Evolutionary conservation across 306 rosid genomes (phyloP), one percentile per base, ranked within the genome.

Genomic region (Hippophae rhamnoides): DNA sequence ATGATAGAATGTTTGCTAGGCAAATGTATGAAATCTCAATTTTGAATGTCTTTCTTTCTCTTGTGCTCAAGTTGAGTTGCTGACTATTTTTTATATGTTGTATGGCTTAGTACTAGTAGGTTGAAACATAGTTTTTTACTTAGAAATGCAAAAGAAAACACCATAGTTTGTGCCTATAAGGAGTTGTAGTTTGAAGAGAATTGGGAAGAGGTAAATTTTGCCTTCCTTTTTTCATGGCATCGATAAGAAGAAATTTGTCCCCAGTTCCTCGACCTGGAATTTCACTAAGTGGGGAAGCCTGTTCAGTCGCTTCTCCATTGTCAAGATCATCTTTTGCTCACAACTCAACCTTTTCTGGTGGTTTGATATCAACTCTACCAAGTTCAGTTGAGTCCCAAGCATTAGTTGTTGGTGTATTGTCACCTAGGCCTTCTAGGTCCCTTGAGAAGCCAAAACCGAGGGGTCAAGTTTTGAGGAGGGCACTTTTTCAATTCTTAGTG

Each of bases 221-320:
- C 5, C 5, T 31, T 31, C 38, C 38, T 31, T 56, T 18, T 18
- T 52, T 13, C 52, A 92, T 87, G 98, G 86, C 89, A 31, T 83
- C 96, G 41, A 83, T 85, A 74, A 69, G 98, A 80, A 83, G 89
- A 83, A 80, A 89, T 9, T 69, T 78, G 78, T 81, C 95, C 60
- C 96, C 96, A 0, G 79, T 90, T 62, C 80, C 92, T 72, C 76
- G 82, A 70, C 72, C 85, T 55, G 89, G 87, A 69, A 61, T 52
- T 51, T 56, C 74, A 50, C 56, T 74, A 52, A 83, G 66, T 72
- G 83, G 81, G 23, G 96, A 92, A 71, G 70, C 61, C 10, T 67
- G 76, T 75, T 79, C 84, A 27, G 89, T 76, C 13, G 81, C 78
- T 71, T 92, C 98, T 70, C 87, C 98, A 6, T 78, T 87, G 76